These are phyloP conservation scores for Annona squamosa DNA, from an alignment of 164 flowering plant species.

Conservation along the genomic window DNA sequence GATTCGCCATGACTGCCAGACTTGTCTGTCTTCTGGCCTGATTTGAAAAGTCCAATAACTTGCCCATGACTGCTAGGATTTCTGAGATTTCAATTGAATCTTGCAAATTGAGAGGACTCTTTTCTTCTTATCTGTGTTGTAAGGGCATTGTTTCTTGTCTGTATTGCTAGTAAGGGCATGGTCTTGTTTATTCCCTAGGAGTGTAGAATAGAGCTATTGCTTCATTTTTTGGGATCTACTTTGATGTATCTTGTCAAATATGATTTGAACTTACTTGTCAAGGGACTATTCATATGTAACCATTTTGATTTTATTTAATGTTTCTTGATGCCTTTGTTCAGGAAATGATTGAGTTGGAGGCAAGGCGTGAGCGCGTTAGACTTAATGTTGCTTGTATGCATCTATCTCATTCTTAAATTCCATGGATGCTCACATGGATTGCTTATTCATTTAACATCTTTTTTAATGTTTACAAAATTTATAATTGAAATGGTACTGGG, in stretches of 20 bases:
- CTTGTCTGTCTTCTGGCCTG: too few species aligned
- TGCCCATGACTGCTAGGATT: too few species aligned
- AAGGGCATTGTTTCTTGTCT: too few species aligned
- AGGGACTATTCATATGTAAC: neutral
- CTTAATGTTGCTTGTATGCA: conserved; percentile 81
- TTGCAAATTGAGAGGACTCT: too few species aligned
- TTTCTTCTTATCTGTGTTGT: too few species aligned
- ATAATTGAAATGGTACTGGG: neutral
- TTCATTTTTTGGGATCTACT: neutral
- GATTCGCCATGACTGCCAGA: too few species aligned
- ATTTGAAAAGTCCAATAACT: too few species aligned
- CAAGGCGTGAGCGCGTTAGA: conserved; percentile 72
- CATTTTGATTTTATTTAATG: neutral
- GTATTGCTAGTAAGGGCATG: too few species aligned
- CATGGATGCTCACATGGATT: neutral
- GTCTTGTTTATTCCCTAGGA: too few species aligned
- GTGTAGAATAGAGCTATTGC: neutral
- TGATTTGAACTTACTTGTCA: neutral
- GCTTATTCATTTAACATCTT: neutral
- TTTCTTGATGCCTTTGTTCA: conserved; percentile 19
- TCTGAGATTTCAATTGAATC: too few species aligned
- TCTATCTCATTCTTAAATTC: conserved; percentile 7
- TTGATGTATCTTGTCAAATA: neutral
- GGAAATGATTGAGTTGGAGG: conserved; percentile 83
- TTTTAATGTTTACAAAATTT: neutral